Conservation (phyloP, 257 asterid genomes). For the Apocynum venetum region DNA sequence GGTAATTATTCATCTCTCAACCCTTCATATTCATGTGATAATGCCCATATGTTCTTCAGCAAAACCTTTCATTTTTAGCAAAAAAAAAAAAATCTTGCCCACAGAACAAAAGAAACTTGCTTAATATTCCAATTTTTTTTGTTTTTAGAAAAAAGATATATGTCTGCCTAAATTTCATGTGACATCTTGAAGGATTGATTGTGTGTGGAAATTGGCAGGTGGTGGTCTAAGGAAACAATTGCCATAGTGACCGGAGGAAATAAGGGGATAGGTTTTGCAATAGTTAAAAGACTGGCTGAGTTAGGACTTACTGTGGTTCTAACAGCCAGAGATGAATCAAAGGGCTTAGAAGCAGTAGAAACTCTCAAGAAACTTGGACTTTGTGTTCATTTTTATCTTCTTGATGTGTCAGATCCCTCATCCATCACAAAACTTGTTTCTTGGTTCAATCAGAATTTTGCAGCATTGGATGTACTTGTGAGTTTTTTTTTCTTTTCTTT, state of each 20-base stretch:
- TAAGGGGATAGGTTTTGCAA: slow-evolving; percentile 67
- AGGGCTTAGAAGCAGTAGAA: slow-evolving; percentile 52
- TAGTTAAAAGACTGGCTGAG: slow-evolving; percentile 56
- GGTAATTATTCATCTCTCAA: slow-evolving; percentile 27
- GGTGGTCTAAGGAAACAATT: slow-evolving; percentile 81
- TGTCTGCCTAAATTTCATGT: too few relatives aligned
- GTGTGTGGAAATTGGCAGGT: slow-evolving; percentile 27
- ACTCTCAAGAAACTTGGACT: slow-evolving; percentile 33
- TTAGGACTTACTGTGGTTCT: slow-evolving; percentile 64
- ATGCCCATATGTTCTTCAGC: too few relatives aligned
- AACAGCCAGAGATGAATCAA: slow-evolving; percentile 58
- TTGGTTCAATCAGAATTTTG: slow-evolving; percentile 46
- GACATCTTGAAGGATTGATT: background rate
- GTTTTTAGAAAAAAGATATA: too few relatives aligned
- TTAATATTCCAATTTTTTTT: too few relatives aligned
- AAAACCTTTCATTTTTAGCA: too few relatives aligned
- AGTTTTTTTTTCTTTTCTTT: slow-evolving; percentile 10
- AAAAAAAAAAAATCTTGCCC: too few relatives aligned
- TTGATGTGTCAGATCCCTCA: slow-evolving; percentile 53
- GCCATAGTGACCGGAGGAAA: slow-evolving; percentile 80
- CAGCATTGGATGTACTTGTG: slow-evolving; percentile 60
- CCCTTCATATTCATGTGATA: too few relatives aligned
- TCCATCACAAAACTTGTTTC: slow-evolving; percentile 50
- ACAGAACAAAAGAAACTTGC: too few relatives aligned
- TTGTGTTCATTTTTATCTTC: slow-evolving; percentile 44